These are phyloP conservation scores for Chrysoporthe austroafricana DNA, from an alignment of 2,329 filamentous ascomycete species.

Conservation along the genomic window DNA sequence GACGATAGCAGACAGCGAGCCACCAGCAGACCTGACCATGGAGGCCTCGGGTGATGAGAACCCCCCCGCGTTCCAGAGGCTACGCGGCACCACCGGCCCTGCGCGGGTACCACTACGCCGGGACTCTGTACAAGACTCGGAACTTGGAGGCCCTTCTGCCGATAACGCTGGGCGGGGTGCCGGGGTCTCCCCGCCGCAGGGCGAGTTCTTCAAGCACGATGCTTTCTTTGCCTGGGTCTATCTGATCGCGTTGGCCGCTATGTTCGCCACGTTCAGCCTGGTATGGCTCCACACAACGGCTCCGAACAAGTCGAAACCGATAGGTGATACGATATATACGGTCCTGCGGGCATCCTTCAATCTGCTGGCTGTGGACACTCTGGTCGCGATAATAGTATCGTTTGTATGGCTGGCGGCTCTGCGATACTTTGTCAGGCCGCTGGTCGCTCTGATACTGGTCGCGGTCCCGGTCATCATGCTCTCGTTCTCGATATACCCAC, in stretches of 20 bases:
- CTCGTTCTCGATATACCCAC: slow-evolving; percentile 88
- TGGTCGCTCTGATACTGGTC: slow-evolving; percentile 80
- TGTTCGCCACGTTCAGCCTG: slow-evolving; percentile 87
- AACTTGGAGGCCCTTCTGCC: slow-evolving; percentile 42
- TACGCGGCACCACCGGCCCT: slow-evolving; percentile 47
- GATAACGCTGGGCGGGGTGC: slow-evolving; percentile 43
- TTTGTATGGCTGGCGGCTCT: slow-evolving; percentile 88
- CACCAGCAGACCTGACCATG: slow-evolving; percentile 62
- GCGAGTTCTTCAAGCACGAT: slow-evolving; percentile 80
- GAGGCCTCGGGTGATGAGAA: slow-evolving; percentile 56
- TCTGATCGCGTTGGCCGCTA: slow-evolving; percentile 78
- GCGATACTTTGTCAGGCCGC: slow-evolving; percentile 82
- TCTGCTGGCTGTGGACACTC: slow-evolving; percentile 85
- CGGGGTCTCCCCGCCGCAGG: slow-evolving; percentile 49
- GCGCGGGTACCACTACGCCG: slow-evolving; percentile 46
- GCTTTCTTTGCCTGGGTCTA: slow-evolving; percentile 91
- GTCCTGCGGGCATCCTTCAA: slow-evolving; percentile 85
- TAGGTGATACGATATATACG: slow-evolving; percentile 94
- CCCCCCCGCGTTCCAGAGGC: slow-evolving; percentile 66
- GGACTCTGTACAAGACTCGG: slow-evolving; percentile 50
- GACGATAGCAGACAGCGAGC: slow-evolving; percentile 61
- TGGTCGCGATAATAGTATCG: slow-evolving; percentile 87
- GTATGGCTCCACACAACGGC: slow-evolving; percentile 86
- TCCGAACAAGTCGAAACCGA: slow-evolving; percentile 67
- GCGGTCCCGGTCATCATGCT: slow-evolving; percentile 85